These are phyloP conservation scores for Pythium aquatile DNA, from an alignment of 352 stramenopile species.

Conservation along the genomic window DNA sequence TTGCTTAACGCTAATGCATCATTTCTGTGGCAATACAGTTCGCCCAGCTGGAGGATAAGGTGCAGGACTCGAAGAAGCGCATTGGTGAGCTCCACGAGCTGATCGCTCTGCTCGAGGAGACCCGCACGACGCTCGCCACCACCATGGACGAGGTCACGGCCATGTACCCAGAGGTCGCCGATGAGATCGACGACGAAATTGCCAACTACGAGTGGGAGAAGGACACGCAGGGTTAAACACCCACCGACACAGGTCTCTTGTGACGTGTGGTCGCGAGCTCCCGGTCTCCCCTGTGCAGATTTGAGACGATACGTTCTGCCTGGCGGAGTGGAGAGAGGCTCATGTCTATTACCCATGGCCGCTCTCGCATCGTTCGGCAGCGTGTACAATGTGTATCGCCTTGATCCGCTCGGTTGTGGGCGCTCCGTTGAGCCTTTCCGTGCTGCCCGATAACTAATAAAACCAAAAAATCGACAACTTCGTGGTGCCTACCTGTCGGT, in stretches of 20 bases:
- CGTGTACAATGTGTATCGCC: slow-evolving; percentile 1
- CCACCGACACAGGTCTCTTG: slow-evolving; percentile 5
- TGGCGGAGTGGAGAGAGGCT: not conserved
- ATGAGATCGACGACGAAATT: slow-evolving; percentile 89
- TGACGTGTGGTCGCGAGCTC: not conserved
- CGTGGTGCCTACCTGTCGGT: not conserved
- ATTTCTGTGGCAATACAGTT: slow-evolving; percentile 34
- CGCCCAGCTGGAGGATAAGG: slow-evolving; percentile 74
- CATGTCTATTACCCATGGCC: not conserved
- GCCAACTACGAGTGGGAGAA: slow-evolving; percentile 89
- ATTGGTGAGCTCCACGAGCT: slow-evolving; percentile 86
- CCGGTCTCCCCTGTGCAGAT: slow-evolving; percentile 6
- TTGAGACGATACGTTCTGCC: slow-evolving; percentile 6
- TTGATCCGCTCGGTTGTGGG: not conserved
- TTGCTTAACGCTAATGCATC: not conserved
- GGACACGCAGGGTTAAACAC: slow-evolving; percentile 73
- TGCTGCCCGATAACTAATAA: slow-evolving; percentile 3
- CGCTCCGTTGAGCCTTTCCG: not conserved
- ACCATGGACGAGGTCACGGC: slow-evolving; percentile 84
- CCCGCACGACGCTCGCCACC: slow-evolving; percentile 77
- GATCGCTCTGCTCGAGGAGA: slow-evolving; percentile 81
- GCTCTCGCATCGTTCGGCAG: not conserved
- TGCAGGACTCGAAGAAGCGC: slow-evolving; percentile 81
- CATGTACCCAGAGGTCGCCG: slow-evolving; percentile 83
- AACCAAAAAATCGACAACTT: not conserved